phyloP scores from a whole-genome alignment of 176 grass and related monocot species.

The maize (Zea mays) region DNA sequence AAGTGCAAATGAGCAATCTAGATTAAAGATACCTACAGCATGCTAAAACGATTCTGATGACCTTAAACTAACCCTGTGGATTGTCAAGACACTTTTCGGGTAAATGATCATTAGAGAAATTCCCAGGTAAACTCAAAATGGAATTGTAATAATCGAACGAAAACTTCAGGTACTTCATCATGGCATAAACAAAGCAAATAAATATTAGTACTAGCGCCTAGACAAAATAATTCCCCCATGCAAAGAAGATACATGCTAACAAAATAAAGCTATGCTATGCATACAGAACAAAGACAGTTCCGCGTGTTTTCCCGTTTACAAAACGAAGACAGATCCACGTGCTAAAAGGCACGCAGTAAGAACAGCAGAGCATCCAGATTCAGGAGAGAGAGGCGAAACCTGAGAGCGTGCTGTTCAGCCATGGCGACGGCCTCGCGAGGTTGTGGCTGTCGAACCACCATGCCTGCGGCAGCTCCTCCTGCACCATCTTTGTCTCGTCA shows the following conservation, averaged over 20 bases:
- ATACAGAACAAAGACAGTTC: background rate
- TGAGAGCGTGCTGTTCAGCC: constrained; percentile 61
- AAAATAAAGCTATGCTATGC: background rate
- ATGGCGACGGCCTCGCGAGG: constrained; percentile 50
- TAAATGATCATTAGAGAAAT: background rate
- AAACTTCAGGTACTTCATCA: background rate
- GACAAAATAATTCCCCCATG: background rate
- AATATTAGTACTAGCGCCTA: background rate
- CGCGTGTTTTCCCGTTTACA: too few relatives aligned
- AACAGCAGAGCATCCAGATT: background rate
- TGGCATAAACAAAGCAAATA: background rate
- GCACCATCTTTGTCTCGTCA: constrained; percentile 43
- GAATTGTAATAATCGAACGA: background rate
- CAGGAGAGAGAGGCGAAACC: constrained; percentile 27
- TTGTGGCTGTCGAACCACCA: constrained; percentile 82
- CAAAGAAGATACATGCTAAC: background rate
- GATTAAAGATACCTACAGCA: too few relatives aligned
- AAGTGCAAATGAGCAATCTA: too few relatives aligned
- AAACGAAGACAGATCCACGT: background rate
- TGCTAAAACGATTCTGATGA: background rate
- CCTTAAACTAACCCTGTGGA: background rate
- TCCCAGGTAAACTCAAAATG: background rate
- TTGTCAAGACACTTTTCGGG: background rate
- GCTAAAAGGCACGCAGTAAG: background rate
- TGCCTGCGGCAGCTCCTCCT: constrained; percentile 62